Conservation (phyloP, 345 rosid genomes). For the Populus ilicifolia region DNA sequence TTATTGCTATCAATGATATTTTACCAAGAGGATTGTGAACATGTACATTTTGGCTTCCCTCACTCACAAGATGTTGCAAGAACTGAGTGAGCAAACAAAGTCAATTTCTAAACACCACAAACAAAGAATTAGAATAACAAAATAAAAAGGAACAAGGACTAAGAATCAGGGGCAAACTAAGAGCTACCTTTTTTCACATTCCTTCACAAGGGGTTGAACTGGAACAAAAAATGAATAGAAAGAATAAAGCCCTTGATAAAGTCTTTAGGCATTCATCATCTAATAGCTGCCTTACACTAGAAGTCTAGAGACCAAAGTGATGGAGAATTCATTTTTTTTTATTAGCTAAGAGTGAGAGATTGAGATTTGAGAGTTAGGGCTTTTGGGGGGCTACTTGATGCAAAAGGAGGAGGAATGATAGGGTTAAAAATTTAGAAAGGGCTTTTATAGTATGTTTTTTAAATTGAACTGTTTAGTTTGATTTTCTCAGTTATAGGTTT, state of each 20-base stretch:
- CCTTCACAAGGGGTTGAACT: too few relatives aligned
- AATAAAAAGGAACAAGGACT: not conserved
- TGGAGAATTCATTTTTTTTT: too few relatives aligned
- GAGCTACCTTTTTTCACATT: constrained; percentile 76
- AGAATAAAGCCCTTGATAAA: constrained; percentile 96
- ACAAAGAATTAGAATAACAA: constrained; percentile 19
- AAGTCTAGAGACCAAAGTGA: too few relatives aligned
- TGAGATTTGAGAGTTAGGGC: too few relatives aligned
- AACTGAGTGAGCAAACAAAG: constrained; percentile 98
- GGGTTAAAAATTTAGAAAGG: too few relatives aligned
- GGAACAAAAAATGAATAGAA: constrained; percentile 70
- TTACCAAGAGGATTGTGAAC: constrained; percentile 99
- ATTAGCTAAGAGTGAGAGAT: too few relatives aligned
- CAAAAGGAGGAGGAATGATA: too few relatives aligned
- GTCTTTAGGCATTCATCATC: constrained; percentile 98
- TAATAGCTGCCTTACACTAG: constrained; percentile 63
- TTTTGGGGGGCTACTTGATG: too few relatives aligned
- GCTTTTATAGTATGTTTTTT: too few relatives aligned
- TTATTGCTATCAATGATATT: constrained; percentile 98
- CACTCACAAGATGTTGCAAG: constrained; percentile 98
- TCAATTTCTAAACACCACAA: constrained; percentile 62
- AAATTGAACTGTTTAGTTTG: too few relatives aligned
- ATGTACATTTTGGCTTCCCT: constrained; percentile 99
- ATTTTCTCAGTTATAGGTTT: too few relatives aligned
- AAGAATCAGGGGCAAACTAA: too few relatives aligned